Evolutionary conservation across 345 rosid species (phyloP).

Genomic region (Hevea brasiliensis): DNA sequence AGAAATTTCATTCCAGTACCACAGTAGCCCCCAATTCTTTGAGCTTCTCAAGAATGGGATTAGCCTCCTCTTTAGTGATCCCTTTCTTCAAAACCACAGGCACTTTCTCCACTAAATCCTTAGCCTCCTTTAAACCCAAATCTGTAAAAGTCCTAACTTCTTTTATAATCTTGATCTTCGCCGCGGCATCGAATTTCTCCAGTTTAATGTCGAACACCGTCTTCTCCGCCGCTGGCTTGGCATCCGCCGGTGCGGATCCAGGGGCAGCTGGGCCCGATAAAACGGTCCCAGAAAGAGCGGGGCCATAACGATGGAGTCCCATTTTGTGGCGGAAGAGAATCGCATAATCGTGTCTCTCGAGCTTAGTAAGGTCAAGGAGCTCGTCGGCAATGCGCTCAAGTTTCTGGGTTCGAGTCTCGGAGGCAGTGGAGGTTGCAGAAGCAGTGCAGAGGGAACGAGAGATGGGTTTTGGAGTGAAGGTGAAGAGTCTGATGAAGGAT

Average conservation of each 20-base stretch:
- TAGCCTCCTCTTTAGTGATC: conserved; percentile 63
- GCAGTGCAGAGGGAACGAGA: conserved; percentile 32
- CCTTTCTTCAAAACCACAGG: conserved; percentile 76
- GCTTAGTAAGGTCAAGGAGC: conserved; percentile 61
- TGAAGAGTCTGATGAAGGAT: conserved; percentile 29
- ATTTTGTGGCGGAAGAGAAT: conserved; percentile 71
- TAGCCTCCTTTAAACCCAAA: conserved; percentile 84
- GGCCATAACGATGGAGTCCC: conserved; percentile 69
- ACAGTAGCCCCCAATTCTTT: conserved; percentile 67
- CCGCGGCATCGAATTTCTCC: conserved; percentile 71
- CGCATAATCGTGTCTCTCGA: conserved; percentile 73
- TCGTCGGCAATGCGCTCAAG: conserved; percentile 85
- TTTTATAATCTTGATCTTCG: conserved; percentile 76
- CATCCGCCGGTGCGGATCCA: conserved; percentile 36
- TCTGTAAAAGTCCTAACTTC: conserved; percentile 79
- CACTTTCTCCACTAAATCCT: conserved; percentile 81
- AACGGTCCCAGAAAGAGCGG: conserved; percentile 39
- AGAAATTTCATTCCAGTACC: conserved; percentile 61
- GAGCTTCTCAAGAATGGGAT: conserved; percentile 62
- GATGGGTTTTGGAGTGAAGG: conserved; percentile 1
- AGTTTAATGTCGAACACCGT: conserved; percentile 77
- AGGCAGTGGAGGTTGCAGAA: conserved; percentile 19
- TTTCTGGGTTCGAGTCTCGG: conserved; percentile 57
- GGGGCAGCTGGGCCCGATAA: conserved; percentile 26
- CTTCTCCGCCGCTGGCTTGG: conserved; percentile 56